Evolutionary conservation across 2,329 filamentous ascomycete genomes (phyloP), one percentile per base, ranked within the genome.

Genomic region (Trichoderma simmonsii): DNA sequence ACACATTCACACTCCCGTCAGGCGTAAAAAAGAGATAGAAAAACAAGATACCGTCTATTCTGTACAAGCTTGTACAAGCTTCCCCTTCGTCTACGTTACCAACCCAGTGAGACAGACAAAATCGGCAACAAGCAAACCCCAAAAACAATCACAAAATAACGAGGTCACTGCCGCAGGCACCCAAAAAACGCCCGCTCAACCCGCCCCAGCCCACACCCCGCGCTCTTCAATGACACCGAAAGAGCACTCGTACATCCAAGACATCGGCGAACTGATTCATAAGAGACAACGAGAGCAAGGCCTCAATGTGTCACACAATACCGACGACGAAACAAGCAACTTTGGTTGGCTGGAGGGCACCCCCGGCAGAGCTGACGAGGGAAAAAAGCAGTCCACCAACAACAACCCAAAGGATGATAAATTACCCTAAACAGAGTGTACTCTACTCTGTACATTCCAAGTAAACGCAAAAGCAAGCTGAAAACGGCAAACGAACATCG

Each of bases 221-320:
- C 15, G 43, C n/a, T 51, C 43, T 51, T 51, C 43, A 48, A n/a
- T 21, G 8, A 21, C 43, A 39, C 36, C 36, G n/a, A 51, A 18
- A n/a, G n/a, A 26, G n/a, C 8, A 36, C 34, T 36, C 34, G 0
- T 2, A 21, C 21, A 11, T n/a, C 63, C 63, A 66, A 66, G 63
- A 66, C 63, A 66, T 66, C 63, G 63, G 48, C 63, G 63, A 66
- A n/a, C 48, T 56, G 63, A 21, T 63, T 28, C 60, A 28, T 7
- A 54, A 36, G 34, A 15, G 11, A 30, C 14, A 48, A 48, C 3
- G 28, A 48, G 21, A 48, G 21, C 18, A 30, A 24, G 28, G n/a
- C n/a, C n/a, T 24, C 9, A 32, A 32, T 34, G n/a, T 54, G 63
- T 56, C 43, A 60, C 56, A 32, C 6, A 32, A 59, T 32, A 21